A percentile compares a stretch with the other conserved stretches of the same genome.
Evolutionary conservation across 441 rosid species (phyloP).

Genomic region (Populus trichocarpa): DNA sequence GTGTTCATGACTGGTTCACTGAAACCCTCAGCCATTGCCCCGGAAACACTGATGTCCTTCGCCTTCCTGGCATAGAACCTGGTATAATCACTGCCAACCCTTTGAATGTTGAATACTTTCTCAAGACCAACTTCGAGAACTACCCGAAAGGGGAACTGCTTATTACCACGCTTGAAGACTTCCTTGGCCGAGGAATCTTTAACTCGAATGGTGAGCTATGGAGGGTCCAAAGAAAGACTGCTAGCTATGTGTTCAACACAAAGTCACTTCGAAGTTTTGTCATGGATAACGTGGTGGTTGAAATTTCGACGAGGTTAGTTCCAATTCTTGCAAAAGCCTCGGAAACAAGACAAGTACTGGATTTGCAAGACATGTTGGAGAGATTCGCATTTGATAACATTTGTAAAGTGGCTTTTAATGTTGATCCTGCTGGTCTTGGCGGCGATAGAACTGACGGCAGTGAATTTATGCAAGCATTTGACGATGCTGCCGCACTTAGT

Average conservation of each 20-base stretch:
- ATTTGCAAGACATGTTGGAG: constrained; percentile 45
- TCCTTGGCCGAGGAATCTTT: constrained; percentile 21
- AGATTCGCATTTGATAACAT: constrained; percentile 50
- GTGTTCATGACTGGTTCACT: constrained; percentile 47
- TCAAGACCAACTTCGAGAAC: constrained; percentile 20
- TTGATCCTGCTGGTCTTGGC: constrained; percentile 41
- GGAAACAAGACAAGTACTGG: constrained; percentile 19
- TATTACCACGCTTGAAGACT: constrained; percentile 7
- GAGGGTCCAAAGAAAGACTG: constrained; percentile 17
- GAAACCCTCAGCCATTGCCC: constrained; percentile 31
- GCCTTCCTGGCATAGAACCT: constrained; percentile 28
- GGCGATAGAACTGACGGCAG: constrained; percentile 17
- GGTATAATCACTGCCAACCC: constrained; percentile 26
- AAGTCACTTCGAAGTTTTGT: neutral
- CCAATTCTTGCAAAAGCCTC: neutral
- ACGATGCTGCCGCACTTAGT: constrained; percentile 38
- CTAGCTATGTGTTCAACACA: neutral
- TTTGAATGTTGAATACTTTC: constrained; percentile 18
- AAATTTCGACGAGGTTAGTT: neutral
- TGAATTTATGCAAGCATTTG: constrained; percentile 44
- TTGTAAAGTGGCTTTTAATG: constrained; percentile 47
- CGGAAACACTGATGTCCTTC: constrained; percentile 26
- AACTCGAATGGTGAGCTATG: constrained; percentile 18
- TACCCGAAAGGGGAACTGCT: constrained; percentile 22
- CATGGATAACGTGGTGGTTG: neutral